phyloP scores from a whole-genome alignment of 2,329 filamentous ascomycete genomes.

The Neodidymelliopsis sp. region DNA sequence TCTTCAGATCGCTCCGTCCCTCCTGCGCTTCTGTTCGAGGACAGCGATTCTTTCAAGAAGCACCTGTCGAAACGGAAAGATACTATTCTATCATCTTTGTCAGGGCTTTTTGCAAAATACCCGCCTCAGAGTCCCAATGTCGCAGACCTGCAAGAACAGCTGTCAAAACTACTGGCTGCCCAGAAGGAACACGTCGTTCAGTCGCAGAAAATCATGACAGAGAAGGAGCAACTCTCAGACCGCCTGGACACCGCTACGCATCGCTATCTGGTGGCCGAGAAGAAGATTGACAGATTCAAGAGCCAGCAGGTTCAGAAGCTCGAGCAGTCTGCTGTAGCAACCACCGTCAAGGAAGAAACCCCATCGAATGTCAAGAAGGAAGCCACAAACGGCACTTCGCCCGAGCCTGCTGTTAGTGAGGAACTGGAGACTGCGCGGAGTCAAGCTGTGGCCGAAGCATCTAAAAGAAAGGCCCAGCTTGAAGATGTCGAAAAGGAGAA shows the following conservation, averaged over 20 bases:
- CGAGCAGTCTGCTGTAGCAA: conserved; percentile 76
- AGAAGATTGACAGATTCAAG: conserved; percentile 87
- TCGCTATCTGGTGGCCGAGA: conserved; percentile 93
- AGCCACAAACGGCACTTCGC: conserved; percentile 65
- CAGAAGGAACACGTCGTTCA: conserved; percentile 84
- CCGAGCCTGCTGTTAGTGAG: conserved; percentile 62
- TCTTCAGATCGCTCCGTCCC: conserved; percentile 52
- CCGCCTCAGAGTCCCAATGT: conserved; percentile 69
- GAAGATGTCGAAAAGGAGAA: conserved; percentile 81
- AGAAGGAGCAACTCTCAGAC: conserved; percentile 86
- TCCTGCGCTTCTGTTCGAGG: conserved; percentile 62
- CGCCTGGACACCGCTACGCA: conserved; percentile 88
- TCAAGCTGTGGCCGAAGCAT: conserved; percentile 76
- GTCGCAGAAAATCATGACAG: conserved; percentile 74
- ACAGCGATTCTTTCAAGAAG: conserved; percentile 71
- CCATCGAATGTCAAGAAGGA: conserved; percentile 60
- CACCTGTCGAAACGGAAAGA: conserved; percentile 80
- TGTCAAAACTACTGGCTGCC: conserved; percentile 76
- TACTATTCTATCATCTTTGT: conserved; percentile 77
- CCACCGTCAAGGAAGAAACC: conserved; percentile 43
- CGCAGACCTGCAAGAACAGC: conserved; percentile 73
- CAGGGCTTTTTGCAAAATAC: conserved; percentile 67
- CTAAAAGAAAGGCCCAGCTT: conserved; percentile 88
- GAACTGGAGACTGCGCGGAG: conserved; percentile 79
- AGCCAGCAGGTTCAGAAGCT: conserved; percentile 90